Base-by-base conservation (phyloP, 1,139 yeast genomes). In the Diutina pseudorugosa region DNA sequence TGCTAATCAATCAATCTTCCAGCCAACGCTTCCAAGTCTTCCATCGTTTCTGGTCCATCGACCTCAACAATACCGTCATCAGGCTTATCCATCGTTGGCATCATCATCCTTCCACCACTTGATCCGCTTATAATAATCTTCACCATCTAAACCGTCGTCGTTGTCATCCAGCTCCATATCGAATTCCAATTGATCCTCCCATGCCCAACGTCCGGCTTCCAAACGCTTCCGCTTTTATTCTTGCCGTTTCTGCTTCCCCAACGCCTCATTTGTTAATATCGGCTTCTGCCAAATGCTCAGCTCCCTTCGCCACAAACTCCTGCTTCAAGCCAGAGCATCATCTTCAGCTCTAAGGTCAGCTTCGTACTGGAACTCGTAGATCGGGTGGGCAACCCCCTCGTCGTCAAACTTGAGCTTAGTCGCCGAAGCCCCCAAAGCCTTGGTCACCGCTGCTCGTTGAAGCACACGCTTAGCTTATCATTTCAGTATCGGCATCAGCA, bases 1-100 rank as follows among this genome's bases (percentile, higher is more conserved):
- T 11, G 7, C 51, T 55, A 52, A 25, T 52, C 53, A 44, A 59
- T 55, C 62, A 93, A 80, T 65, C 77, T 79, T 50, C 87, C 78
- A 2, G 98, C 85, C 68, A 93, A 80, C 11, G 95, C 90, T 73
- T 93, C 98, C 68, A 93, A 77, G 63, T 93, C 98, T 65, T 89
- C 97, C 66, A 93, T 73, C 33, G 95, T 85, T 61, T 88, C 87
- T 20, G 97, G 97, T 62, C 84, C 88, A 58, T 87, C 94, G 52
- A 86, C 74, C 66, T 90, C 96, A 56, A 86, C 73, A 53, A 85
- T 69, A 20, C 60, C 60, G 12, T 62, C 65, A 44, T 61, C 62
- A 47, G 58, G 58, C 40, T 55, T 51, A 2, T 60, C 62, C n/a
- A n/a, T n/a, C n/a, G 30, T 60, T 60, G 7, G 60, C 59, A 53